A percentile compares a stretch with the other conserved stretches of the same genome.
Evolutionary conservation across 345 rosid genomes (phyloP).

Genomic region (Gossypium bickii): DNA sequence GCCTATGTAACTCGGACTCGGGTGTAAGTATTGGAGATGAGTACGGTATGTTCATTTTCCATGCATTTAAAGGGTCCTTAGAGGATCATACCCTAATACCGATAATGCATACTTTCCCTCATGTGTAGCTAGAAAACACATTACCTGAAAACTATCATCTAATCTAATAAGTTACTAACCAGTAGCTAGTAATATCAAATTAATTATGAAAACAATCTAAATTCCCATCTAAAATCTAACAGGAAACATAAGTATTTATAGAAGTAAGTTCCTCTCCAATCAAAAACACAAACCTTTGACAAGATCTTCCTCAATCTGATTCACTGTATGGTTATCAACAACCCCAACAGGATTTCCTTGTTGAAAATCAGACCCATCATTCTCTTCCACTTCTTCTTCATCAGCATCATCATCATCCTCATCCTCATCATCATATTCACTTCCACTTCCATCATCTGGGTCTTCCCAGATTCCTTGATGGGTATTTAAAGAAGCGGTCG

Average conservation of each 20-base stretch:
- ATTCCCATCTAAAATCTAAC: background rate
- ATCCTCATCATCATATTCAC: slow-evolving; percentile 37
- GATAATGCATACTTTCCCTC: background rate
- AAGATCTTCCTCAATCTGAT: slow-evolving; percentile 37
- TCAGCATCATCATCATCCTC: slow-evolving; percentile 18
- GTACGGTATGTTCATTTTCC: background rate
- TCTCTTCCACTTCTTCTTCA: slow-evolving; percentile 29
- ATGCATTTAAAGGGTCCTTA: background rate
- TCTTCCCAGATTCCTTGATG: slow-evolving; percentile 54
- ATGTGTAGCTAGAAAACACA: background rate
- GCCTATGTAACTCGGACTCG: background rate
- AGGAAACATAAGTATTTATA: background rate
- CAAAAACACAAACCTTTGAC: slow-evolving; percentile 35
- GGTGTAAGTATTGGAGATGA: too few relatives aligned
- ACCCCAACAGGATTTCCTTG: slow-evolving; percentile 24
- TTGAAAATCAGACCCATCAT: slow-evolving; percentile 40
- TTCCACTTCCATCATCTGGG: slow-evolving; percentile 56
- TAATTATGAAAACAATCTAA: background rate
- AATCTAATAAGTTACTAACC: background rate
- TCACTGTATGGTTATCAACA: slow-evolving; percentile 19
- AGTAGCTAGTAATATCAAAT: background rate
- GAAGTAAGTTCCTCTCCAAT: slow-evolving; percentile 2
- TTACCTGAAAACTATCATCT: background rate
- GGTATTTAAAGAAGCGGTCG: slow-evolving; percentile 24
- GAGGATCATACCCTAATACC: background rate